These are phyloP conservation scores for Rutstroemia sydowiana DNA, from an alignment of 2,329 filamentous ascomycete species.

Conservation along the genomic window DNA sequence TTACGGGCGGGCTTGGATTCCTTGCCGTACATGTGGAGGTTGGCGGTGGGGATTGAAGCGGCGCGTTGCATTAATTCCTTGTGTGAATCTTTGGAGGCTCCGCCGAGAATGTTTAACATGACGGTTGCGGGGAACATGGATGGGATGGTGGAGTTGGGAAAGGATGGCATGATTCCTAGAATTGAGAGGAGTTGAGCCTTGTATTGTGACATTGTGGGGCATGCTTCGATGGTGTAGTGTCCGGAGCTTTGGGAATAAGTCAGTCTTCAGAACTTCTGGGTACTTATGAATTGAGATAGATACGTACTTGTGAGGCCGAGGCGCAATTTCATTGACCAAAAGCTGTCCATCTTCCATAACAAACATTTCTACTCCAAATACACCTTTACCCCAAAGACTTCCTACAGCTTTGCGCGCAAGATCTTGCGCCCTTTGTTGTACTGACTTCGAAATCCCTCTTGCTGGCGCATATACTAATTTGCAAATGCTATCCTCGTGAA, in stretches of 20 bases:
- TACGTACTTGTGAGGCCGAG: constrained; percentile 20
- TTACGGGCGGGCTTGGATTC: constrained; percentile 80
- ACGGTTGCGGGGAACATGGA: constrained; percentile 42
- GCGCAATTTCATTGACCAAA: constrained; percentile 49
- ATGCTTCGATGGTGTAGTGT: constrained; percentile 91
- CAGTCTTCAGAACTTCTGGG: background rate
- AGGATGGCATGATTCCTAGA: constrained; percentile 44
- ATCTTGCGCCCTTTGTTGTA: constrained; percentile 60
- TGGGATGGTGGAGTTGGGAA: constrained; percentile 31
- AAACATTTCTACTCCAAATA: constrained; percentile 97
- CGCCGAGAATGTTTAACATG: constrained; percentile 77
- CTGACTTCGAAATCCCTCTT: constrained; percentile 53
- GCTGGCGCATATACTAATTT: constrained; percentile 86
- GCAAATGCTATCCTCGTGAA: constrained; percentile 94
- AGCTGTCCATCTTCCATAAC: constrained; percentile 63
- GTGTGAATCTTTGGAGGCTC: constrained; percentile 58
- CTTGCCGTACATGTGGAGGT: constrained; percentile 88
- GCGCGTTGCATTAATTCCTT: constrained; percentile 45
- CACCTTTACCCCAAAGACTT: constrained; percentile 78
- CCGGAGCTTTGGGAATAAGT: constrained; percentile 72
- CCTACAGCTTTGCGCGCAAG: constrained; percentile 73
- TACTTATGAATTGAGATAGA: background rate
- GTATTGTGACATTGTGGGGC: constrained; percentile 80
- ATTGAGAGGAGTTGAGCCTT: constrained; percentile 77
- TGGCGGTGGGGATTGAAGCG: constrained; percentile 49